phyloP scores from a whole-genome alignment of 169 alveolate genomes.

The Eimeria necatrix region DNA sequence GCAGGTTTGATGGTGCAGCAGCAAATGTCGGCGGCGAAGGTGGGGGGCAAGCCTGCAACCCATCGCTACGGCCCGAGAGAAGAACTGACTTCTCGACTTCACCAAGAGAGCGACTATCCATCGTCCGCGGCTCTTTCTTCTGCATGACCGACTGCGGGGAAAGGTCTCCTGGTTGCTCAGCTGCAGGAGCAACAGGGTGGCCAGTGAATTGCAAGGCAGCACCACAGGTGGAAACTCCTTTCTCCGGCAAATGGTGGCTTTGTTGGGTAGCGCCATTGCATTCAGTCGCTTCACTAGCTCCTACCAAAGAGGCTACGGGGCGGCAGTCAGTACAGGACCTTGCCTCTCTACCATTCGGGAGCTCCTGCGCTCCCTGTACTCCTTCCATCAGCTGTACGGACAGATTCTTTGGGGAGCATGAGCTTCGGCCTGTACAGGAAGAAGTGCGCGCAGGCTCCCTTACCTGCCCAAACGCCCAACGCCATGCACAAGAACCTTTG shows the following conservation, averaged over 20 bases:
- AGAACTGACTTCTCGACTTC: not conserved
- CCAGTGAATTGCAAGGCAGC: not conserved
- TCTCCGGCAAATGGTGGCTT: not conserved
- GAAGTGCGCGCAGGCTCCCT: slow-evolving; percentile 5
- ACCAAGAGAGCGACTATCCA: not conserved
- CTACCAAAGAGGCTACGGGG: not conserved
- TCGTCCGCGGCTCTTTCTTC: not conserved
- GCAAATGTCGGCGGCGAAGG: not conserved
- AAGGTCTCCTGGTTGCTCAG: slow-evolving; percentile 64
- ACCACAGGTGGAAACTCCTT: not conserved
- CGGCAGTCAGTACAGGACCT: not conserved
- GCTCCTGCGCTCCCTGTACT: not conserved
- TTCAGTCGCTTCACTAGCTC: not conserved
- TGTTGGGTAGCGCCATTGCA: not conserved
- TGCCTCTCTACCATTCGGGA: not conserved
- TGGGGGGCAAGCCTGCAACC: not conserved
- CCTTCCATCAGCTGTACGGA: not conserved
- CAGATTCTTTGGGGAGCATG: not conserved
- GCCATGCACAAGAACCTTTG: not conserved
- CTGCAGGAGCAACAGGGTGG: slow-evolving; percentile 11
- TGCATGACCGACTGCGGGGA: slow-evolving; percentile 61
- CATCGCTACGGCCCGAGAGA: not conserved
- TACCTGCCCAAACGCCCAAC: not conserved
- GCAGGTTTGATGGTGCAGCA: too few relatives aligned
- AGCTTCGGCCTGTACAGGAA: not conserved